Evolutionary conservation across 352 stramenopile species (phyloP).

Genomic region (Phytophthora constricta): DNA sequence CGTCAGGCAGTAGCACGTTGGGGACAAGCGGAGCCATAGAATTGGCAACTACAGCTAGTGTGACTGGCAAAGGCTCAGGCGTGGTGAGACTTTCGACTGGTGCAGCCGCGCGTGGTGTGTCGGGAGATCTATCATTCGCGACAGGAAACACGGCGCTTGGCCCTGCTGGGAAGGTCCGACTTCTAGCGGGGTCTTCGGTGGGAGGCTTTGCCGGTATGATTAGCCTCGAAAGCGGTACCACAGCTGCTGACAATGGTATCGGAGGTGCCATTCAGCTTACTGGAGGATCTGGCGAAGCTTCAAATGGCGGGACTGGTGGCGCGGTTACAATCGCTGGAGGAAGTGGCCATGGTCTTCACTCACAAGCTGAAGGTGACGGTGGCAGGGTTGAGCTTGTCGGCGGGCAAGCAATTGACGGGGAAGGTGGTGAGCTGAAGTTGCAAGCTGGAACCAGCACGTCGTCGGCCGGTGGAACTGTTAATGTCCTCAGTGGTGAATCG

Average conservation of each 20-base stretch:
- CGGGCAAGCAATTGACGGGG: constrained; percentile 49
- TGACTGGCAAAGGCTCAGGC: constrained; percentile 31
- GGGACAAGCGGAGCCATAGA: constrained; percentile 40
- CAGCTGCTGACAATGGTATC: constrained; percentile 30
- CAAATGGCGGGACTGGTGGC: constrained; percentile 57
- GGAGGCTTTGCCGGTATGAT: constrained; percentile 38
- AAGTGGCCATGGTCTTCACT: constrained; percentile 41
- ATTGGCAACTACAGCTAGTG: constrained; percentile 26
- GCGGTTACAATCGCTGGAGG: constrained; percentile 49
- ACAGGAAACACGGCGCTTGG: constrained; percentile 32
- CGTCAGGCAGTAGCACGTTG: constrained; percentile 41
- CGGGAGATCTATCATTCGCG: constrained; percentile 33
- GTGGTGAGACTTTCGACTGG: constrained; percentile 40
- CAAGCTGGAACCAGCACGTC: constrained; percentile 46
- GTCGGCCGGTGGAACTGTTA: constrained; percentile 50
- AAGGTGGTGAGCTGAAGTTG: constrained; percentile 43
- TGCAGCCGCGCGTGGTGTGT: constrained; percentile 26
- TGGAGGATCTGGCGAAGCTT: constrained; percentile 51
- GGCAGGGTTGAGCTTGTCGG: constrained; percentile 41
- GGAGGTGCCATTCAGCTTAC: constrained; percentile 45
- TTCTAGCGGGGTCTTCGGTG: constrained; percentile 42
- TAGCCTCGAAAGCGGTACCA: constrained; percentile 44
- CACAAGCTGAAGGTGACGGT: constrained; percentile 42
- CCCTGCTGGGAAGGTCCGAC: constrained; percentile 34
- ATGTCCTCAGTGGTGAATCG: constrained; percentile 50